Percentiles rank a stretch among this genome's conserved stretches.
Conservation (phyloP, 2,329 filamentous ascomycete genomes). For the Cadophora malorum region DNA sequence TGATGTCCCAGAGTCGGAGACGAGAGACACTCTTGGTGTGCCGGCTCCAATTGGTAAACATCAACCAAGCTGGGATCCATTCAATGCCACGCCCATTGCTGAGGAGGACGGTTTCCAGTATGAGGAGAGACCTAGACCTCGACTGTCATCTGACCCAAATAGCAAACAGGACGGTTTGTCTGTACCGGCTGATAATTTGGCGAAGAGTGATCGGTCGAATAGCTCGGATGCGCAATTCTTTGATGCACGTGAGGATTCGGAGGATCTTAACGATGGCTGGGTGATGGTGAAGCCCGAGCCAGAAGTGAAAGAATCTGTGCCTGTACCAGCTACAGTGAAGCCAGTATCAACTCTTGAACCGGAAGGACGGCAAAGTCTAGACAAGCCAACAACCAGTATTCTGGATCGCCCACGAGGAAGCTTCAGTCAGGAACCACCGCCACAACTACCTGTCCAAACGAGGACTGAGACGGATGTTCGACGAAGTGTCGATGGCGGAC, state of each 20-base stretch:
- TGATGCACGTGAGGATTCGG: slow-evolving; percentile 32
- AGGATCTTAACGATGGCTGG: slow-evolving; percentile 35
- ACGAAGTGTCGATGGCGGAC: neutral
- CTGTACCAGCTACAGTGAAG: neutral
- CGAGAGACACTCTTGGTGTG: slow-evolving; percentile 33
- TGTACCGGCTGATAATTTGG: slow-evolving; percentile 7
- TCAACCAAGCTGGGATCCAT: slow-evolving; percentile 48
- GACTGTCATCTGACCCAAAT: slow-evolving; percentile 17
- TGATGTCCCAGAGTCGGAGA: slow-evolving; percentile 23
- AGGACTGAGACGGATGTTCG: neutral
- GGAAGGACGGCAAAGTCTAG: neutral
- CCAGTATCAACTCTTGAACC: neutral
- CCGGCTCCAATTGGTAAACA: slow-evolving; percentile 47
- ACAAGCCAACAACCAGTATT: slow-evolving; percentile 10
- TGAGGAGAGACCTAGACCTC: slow-evolving; percentile 29
- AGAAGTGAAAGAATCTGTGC: slow-evolving; percentile 17
- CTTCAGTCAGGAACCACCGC: slow-evolving; percentile 23
- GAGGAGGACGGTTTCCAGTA: slow-evolving; percentile 48
- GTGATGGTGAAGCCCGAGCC: slow-evolving; percentile 35
- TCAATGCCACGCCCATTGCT: slow-evolving; percentile 46
- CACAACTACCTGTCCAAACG: neutral
- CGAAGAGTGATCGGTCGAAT: slow-evolving; percentile 35
- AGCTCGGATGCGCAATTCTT: slow-evolving; percentile 39
- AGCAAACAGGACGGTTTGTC: neutral
- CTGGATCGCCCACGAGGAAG: slow-evolving; percentile 20